Evolutionary conservation across 768 basidiomycete species (phyloP).

Genomic region (Lepiota subincarnata): DNA sequence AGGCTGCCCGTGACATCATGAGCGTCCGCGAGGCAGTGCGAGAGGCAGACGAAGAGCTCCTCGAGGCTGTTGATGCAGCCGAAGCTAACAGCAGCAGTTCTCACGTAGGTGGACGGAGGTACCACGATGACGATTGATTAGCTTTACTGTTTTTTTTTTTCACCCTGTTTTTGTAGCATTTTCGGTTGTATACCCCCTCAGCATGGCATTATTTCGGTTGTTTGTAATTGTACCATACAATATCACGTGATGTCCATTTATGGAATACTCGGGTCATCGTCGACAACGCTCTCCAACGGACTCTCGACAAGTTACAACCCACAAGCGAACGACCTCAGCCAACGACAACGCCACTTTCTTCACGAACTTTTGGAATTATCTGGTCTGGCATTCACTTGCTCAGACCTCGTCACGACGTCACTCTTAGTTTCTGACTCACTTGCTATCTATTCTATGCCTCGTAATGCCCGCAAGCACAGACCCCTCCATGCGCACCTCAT

Average conservation of each 20-base stretch:
- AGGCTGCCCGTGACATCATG: conserved; percentile 4
- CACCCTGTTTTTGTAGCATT: background rate
- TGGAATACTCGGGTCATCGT: background rate
- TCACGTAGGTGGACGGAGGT: conserved; percentile 6
- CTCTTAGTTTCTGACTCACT: background rate
- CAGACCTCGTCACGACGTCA: conserved; percentile 1
- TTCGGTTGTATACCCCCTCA: conserved; percentile 1
- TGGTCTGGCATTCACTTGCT: conserved; percentile 20
- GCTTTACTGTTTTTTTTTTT: background rate
- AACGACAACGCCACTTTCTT: conserved; percentile 2
- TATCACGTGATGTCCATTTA: conserved; percentile 8
- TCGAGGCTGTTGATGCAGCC: conserved; percentile 16
- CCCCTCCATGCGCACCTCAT: conserved; percentile 1
- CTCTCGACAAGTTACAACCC: too few species aligned
- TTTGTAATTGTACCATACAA: background rate
- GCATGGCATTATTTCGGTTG: conserved; percentile 9
- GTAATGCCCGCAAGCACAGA: conserved; percentile 13
- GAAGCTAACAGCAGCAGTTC: conserved; percentile 14
- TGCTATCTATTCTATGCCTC: conserved; percentile 9
- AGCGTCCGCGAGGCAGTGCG: conserved; percentile 15
- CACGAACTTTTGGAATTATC: background rate
- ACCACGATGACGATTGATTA: conserved; percentile 8
- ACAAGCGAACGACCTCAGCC: background rate
- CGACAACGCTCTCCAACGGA: background rate
- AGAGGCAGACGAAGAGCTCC: conserved; percentile 19